Conservation (phyloP, 2,329 filamentous ascomycete genomes). For the Alternaria arbusti region DNA sequence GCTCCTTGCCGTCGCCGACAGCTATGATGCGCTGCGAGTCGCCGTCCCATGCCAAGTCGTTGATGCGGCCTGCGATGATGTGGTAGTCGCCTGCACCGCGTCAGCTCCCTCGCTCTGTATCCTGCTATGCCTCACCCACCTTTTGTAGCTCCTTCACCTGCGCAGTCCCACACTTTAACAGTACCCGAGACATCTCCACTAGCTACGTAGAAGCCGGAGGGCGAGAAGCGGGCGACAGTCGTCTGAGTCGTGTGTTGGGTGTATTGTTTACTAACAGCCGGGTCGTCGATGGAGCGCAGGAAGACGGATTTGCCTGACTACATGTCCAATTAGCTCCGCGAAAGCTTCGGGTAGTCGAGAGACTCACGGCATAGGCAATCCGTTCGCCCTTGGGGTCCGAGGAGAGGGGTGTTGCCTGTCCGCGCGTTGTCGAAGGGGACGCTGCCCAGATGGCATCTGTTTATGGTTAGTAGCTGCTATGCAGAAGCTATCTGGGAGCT, state of each 20-base stretch:
- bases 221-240: conserved; percentile 91
- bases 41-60: conserved; percentile 96
- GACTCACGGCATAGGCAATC: conserved; percentile 83
- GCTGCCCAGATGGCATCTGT: conserved; percentile 81
- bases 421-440: conserved; percentile 80
- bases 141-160: conserved; percentile 86
- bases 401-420: conserved; percentile 87
- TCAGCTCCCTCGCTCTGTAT: conserved; percentile 31
- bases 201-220: conserved; percentile 92
- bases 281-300: conserved; percentile 90
- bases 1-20: conserved; percentile 91
- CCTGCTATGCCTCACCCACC: conserved; percentile 47
- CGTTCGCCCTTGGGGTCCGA: conserved; percentile 87
- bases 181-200: conserved; percentile 85
- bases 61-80: conserved; percentile 93
- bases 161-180: conserved; percentile 89
- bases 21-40: conserved; percentile 96
- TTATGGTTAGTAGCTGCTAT: conserved; percentile 3
- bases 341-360: background rate
- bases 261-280: conserved; percentile 85
- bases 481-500: background rate
- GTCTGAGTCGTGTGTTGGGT: conserved; percentile 87
- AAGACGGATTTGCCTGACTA: conserved; percentile 97
- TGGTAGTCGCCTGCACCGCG: conserved; percentile 74
- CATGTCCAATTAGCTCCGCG: conserved; percentile 6